Evolutionary conservation across 768 basidiomycete genomes (phyloP).

Genomic region (Pholiota molesta): DNA sequence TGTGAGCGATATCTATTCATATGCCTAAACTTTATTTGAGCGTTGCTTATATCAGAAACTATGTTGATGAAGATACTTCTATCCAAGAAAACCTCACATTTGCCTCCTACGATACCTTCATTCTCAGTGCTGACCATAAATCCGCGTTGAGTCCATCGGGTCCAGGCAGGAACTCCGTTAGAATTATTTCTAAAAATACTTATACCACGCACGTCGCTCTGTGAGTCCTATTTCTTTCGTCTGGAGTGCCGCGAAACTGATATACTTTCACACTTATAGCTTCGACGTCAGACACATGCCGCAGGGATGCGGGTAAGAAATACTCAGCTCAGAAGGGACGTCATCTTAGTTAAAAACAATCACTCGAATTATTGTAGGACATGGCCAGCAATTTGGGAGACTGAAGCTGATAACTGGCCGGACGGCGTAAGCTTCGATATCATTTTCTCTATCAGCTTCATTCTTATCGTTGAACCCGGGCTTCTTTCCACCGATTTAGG

Average conservation of each 20-base stretch:
- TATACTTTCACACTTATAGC: slow-evolving; percentile 18
- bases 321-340: background rate
- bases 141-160: slow-evolving; percentile 48
- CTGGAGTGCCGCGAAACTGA: background rate
- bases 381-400: slow-evolving; percentile 62
- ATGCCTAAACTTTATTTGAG: background rate
- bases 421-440: slow-evolving; percentile 28
- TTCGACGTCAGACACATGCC: slow-evolving; percentile 43
- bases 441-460: background rate
- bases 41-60: slow-evolving; percentile 32
- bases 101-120: slow-evolving; percentile 48
- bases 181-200: slow-evolving; percentile 51
- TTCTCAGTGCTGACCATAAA: slow-evolving; percentile 54
- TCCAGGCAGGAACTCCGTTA: slow-evolving; percentile 57
- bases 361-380: slow-evolving; percentile 26
- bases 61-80: slow-evolving; percentile 43
- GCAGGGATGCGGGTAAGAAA: slow-evolving; percentile 35
- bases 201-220: slow-evolving; percentile 58
- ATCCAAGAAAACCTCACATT: slow-evolving; percentile 54
- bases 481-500: slow-evolving; percentile 20
- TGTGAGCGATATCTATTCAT: slow-evolving; percentile 40
- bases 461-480: background rate
- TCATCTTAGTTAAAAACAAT: background rate
- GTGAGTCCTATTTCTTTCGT: slow-evolving; percentile 32
- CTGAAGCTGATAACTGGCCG: slow-evolving; percentile 54